These are phyloP conservation scores for Helianthus tuberosus DNA, from an alignment of 129 eudicot genomes.

Conservation along the genomic window DNA sequence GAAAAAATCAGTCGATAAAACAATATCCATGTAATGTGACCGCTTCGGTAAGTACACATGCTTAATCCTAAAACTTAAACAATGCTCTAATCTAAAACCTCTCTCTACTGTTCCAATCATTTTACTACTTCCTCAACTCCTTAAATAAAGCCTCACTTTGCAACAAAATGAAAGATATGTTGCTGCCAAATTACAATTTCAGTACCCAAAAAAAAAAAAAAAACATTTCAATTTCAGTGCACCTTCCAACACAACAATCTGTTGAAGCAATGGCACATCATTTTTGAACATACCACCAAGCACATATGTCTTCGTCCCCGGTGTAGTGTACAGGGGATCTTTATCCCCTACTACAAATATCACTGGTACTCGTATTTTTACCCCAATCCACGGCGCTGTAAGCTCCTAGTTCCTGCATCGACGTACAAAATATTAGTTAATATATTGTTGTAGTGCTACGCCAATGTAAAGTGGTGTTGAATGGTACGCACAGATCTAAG, in stretches of 20 bases:
- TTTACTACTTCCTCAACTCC: slow-evolving; percentile 1
- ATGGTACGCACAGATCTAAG: slow-evolving; percentile 47
- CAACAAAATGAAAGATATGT: background rate
- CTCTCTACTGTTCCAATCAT: background rate
- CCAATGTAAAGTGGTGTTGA: background rate
- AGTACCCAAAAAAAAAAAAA: too few relatives aligned
- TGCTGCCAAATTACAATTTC: background rate
- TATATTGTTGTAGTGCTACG: background rate
- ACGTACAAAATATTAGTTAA: background rate
- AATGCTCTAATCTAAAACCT: too few relatives aligned
- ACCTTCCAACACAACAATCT: slow-evolving; percentile 60
- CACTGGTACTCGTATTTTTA: slow-evolving; percentile 52
- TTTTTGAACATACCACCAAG: slow-evolving; percentile 59
- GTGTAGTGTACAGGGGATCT: slow-evolving; percentile 63
- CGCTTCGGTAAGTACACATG: too few relatives aligned
- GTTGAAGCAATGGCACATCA: slow-evolving; percentile 71
- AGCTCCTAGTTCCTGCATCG: slow-evolving; percentile 70
- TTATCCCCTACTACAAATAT: slow-evolving; percentile 61
- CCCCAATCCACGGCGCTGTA: slow-evolving; percentile 69
- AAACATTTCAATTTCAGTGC: background rate
- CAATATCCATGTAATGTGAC: too few relatives aligned
- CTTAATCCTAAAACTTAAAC: too few relatives aligned
- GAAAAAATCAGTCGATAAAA: too few relatives aligned
- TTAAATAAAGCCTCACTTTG: background rate
- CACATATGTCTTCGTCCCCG: slow-evolving; percentile 65